Conservation (phyloP, 108 stramenopile species). For the Nannochloropsis salina region DNA sequence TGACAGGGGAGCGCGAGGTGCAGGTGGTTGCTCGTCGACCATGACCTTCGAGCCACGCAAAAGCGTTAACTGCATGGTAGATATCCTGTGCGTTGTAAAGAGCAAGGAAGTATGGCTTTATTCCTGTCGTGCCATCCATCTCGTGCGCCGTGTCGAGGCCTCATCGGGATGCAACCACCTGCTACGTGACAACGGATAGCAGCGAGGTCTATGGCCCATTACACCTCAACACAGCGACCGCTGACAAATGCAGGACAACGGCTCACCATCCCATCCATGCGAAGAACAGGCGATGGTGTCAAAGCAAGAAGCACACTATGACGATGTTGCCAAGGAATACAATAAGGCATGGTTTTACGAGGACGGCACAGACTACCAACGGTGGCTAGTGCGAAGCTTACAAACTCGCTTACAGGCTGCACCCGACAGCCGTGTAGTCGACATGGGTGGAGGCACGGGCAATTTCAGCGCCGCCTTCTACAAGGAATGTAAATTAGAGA, state of each 20-base stretch:
- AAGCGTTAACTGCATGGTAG: too few relatives aligned
- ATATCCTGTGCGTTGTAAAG: too few relatives aligned
- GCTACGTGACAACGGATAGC: too few relatives aligned
- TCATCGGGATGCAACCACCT: too few relatives aligned
- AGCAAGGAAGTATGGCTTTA: too few relatives aligned
- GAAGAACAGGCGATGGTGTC: background rate
- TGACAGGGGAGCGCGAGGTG: too few relatives aligned
- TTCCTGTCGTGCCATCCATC: too few relatives aligned
- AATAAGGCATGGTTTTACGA: constrained; percentile 9
- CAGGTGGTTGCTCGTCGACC: too few relatives aligned
- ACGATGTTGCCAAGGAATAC: background rate
- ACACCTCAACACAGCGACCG: background rate
- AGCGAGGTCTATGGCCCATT: background rate
- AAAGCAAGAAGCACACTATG: constrained; percentile 1
- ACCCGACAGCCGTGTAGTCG: background rate
- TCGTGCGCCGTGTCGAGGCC: too few relatives aligned
- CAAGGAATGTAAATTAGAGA: background rate
- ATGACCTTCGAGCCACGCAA: too few relatives aligned
- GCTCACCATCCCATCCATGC: too few relatives aligned
- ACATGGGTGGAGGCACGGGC: constrained; percentile 6
- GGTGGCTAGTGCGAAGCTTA: background rate
- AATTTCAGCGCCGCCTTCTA: constrained; percentile 7
- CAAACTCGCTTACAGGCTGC: background rate
- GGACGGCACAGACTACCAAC: constrained; percentile 14
- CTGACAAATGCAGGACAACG: background rate